Evolutionary conservation across 306 rosid species (phyloP), one percentile per base, ranked within the genome.

Genomic region (Lupinus albus): DNA sequence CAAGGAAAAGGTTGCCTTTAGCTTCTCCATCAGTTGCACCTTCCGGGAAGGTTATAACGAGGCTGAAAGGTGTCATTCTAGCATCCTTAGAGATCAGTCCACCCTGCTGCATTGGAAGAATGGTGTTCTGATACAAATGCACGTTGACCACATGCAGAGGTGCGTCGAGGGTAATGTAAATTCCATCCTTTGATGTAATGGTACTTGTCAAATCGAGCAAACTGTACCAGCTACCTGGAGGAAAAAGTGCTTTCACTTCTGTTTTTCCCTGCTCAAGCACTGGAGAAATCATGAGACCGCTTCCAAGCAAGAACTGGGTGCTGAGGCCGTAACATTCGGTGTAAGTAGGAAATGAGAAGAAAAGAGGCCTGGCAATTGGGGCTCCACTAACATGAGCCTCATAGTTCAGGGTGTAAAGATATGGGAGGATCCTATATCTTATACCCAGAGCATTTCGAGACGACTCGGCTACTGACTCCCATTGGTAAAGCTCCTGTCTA

Each of bases 281-380:
- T 0, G 99, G 97, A 11, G 99, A 93, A 20, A 93, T 71, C 90
- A 89, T 66, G 49, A 93, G 88, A 65, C 97, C 64, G 52, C 83
- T 88, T 65, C 99, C 99, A 0, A 93, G 79, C 76, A 90, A 76
- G 82, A 88, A 93, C 60, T 93, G 99, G 53, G 97, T 86, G 81
- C 97, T 93, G 68, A 88, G 70, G 56, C 83, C 89, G 7, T 88
- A 90, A 38, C 85, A 77, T 61, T 84, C 82, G 0, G 79, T 76
- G 78, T 83, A 91, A 5, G 82, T 74, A 33, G 97, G 94, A 64
- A 93, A 93, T 2, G 96, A 77, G 86, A 93, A 93, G 87, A 93
- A 93, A 4, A 93, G 88, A 9, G 97, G 99, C 79, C 99, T 82
- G 4, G 99, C 97, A 56, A 93, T 88, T n/a, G 99, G 99, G 28